Percentiles rank a stretch among this genome's conserved stretches.
These are phyloP conservation scores for Capsicum chinense DNA, from an alignment of 257 asterid genomes.

Conservation along the genomic window DNA sequence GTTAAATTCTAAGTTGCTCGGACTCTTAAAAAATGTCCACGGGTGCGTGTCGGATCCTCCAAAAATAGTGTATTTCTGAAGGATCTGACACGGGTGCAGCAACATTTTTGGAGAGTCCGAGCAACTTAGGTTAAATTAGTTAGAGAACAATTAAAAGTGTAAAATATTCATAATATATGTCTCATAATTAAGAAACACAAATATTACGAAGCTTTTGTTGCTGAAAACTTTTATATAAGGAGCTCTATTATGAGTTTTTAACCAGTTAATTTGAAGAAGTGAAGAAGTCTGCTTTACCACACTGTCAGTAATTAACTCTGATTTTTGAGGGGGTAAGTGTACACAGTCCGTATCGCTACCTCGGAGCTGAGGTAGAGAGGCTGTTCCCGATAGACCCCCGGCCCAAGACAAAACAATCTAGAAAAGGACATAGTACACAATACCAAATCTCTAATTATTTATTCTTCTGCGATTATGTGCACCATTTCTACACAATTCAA, in stretches of 20 bases:
- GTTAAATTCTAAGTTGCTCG: background rate
- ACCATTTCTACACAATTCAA: background rate
- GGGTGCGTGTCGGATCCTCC: too few relatives aligned
- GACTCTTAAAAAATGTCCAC: too few relatives aligned
- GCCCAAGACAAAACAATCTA: too few relatives aligned
- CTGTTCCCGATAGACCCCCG: too few relatives aligned
- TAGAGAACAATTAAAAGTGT: background rate
- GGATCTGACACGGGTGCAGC: too few relatives aligned
- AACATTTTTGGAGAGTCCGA: too few relatives aligned
- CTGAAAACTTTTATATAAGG: background rate
- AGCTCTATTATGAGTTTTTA: background rate
- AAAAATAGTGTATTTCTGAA: too few relatives aligned
- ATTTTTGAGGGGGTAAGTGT: background rate
- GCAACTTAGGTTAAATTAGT: background rate
- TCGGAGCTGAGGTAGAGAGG: too few relatives aligned
- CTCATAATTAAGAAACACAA: background rate
- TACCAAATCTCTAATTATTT: background rate
- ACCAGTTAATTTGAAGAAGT: background rate
- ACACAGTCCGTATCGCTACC: too few relatives aligned
- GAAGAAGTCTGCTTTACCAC: background rate
- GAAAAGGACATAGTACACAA: background rate
- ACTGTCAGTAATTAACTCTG: background rate
- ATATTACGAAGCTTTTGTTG: background rate
- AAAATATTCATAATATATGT: background rate
- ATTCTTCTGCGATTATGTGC: background rate